Conservation (phyloP, 176 grass and related monocot species). For the Canna indica region DNA sequence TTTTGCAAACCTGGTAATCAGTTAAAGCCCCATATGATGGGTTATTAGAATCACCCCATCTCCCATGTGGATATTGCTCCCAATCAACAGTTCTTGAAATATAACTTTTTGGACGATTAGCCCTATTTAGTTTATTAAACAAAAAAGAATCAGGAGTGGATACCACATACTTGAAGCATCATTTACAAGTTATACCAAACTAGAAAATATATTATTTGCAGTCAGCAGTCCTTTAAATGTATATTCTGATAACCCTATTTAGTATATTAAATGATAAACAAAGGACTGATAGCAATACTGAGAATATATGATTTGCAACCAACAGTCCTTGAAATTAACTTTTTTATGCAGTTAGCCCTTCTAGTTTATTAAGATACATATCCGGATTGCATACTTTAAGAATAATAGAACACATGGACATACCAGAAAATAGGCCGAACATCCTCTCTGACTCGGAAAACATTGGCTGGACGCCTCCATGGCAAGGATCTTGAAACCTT, state of each 20-base stretch:
- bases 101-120: conserved; percentile 90
- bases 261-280: too few relatives aligned
- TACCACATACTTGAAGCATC: neutral
- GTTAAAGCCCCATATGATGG: conserved; percentile 66
- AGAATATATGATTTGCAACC: too few relatives aligned
- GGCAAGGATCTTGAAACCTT: conserved; percentile 76
- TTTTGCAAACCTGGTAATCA: conserved; percentile 47
- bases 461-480: conserved; percentile 67
- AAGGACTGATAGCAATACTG: too few relatives aligned
- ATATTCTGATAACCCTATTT: too few relatives aligned
- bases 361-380: too few relatives aligned
- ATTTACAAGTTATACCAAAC: neutral
- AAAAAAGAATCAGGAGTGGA: neutral
- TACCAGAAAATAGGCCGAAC: conserved; percentile 91
- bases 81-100: conserved; percentile 64
- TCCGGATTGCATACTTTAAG: too few relatives aligned
- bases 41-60: conserved; percentile 80
- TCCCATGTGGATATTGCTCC: conserved; percentile 72
- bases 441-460: conserved; percentile 82
- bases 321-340: too few relatives aligned
- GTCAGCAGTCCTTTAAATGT: too few relatives aligned
- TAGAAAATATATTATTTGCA: neutral
- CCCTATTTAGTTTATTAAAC: conserved; percentile 36
- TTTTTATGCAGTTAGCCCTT: too few relatives aligned
- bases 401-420: too few relatives aligned